phyloP scores from a whole-genome alignment of 2,329 filamentous ascomycete species.

The Tolypocladium paradoxum region DNA sequence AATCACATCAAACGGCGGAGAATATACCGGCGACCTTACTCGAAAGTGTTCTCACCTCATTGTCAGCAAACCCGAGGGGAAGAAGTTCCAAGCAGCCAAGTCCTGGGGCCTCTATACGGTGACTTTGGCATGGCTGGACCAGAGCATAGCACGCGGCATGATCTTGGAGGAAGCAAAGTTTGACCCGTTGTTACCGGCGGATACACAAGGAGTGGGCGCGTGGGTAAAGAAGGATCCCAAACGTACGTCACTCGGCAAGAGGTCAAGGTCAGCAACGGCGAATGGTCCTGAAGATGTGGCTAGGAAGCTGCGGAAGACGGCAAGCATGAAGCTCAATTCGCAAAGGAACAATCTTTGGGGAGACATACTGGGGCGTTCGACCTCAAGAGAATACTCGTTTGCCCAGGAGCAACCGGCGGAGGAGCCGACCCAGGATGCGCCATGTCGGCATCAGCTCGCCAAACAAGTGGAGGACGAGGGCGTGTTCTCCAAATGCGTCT shows the following conservation, averaged over 20 bases:
- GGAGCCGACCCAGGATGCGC: background rate
- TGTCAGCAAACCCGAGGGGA: constrained; percentile 65
- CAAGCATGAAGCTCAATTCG: constrained; percentile 70
- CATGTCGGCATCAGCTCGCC: background rate
- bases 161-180: constrained; percentile 80
- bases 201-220: constrained; percentile 67
- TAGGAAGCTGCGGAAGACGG: constrained; percentile 77
- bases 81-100: constrained; percentile 83
- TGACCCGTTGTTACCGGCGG: constrained; percentile 57
- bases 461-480: constrained; percentile 14
- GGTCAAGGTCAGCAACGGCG: constrained; percentile 38
- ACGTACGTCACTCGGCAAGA: constrained; percentile 44
- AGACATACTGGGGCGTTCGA: constrained; percentile 57
- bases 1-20: constrained; percentile 61
- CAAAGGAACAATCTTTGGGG: constrained; percentile 85
- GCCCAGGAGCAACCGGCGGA: constrained; percentile 11
- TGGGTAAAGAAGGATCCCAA: constrained; percentile 47
- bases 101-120: constrained; percentile 75
- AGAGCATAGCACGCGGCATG: constrained; percentile 79
- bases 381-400: constrained; percentile 23
- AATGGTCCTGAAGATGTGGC: constrained; percentile 44
- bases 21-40: constrained; percentile 80
- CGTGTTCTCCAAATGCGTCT: constrained; percentile 45
- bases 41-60: constrained; percentile 81
- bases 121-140: constrained; percentile 71